Base-by-base conservation (phyloP, 805 yeast species). In the Spathaspora girioi region DNA sequence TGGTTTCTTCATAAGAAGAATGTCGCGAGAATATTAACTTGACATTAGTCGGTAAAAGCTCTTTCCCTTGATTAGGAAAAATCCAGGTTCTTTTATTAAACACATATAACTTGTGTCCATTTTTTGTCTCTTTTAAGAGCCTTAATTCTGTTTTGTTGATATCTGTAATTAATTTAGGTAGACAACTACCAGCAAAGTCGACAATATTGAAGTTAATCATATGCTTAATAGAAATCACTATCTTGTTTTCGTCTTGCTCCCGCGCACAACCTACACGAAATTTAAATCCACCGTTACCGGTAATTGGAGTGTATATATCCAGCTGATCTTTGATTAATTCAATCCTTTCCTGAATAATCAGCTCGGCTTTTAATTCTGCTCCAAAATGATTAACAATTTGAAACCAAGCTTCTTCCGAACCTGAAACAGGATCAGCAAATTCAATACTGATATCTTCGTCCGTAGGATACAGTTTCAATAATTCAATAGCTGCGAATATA, bases 371-470 rank as follows among this genome's bases (percentile, higher is more conserved):
- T n/a, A 59, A 42, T 15, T 43, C 56, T 0, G 66, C 64, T 6
- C 48, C 53, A 38, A 68, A 61, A 31, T 52, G 56, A 29, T 56
- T 54, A 14, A 62, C 58, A 3, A 80, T 55, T 5, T 68, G 67
- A 2, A 73, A 64, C 79, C 84, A 78, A 0, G 72, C 76, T 48
- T 79, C 81, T 56, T 82, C 88, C 54, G 80, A 80, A 2, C 87
- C 87, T 2, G 75, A 59, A 5, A 63, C 61, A 20, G 63, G 59
- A 48, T 78, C 80, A 3, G 61, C 58, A 46, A 81, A 74, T 46
- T 60, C 66, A 52, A 80, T 75, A 1, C 61, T 63, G 5, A 80
- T 61, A 18, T 72, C 71, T 12, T 61, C 75, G 31, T 66, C 67
- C 27, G 19, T 32, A 0, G 85, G 83, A 56, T 81, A 83, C 19